phyloP scores from a whole-genome alignment of 2,329 filamentous ascomycete species.

The Aspergillus pseudonomiae region DNA sequence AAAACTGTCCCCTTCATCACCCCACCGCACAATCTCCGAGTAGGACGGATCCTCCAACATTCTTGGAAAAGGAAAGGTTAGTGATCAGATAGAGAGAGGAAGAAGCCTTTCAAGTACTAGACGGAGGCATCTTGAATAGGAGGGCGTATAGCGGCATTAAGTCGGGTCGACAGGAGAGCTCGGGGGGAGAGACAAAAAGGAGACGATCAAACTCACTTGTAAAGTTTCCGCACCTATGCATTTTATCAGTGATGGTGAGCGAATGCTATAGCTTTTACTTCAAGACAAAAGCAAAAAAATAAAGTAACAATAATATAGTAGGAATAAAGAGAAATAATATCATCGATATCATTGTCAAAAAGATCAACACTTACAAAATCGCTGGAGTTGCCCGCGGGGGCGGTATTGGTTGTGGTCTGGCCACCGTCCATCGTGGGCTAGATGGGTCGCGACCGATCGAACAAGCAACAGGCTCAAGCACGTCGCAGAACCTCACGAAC shows the following conservation, averaged over 20 bases:
- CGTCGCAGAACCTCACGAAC: conserved; percentile 24
- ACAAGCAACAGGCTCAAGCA: conserved; percentile 31
- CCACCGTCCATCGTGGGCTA: conserved; percentile 50
- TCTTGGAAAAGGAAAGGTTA: conserved; percentile 50
- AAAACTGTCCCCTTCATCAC: conserved; percentile 91
- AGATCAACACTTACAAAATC: conserved; percentile 76
- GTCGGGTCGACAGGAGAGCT: background rate
- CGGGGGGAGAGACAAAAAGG: conserved; percentile 12
- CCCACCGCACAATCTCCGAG: conserved; percentile 91
- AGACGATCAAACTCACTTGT: conserved; percentile 70
- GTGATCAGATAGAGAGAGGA: background rate
- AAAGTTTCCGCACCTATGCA: conserved; percentile 87
- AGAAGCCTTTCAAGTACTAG: background rate
- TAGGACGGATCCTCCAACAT: conserved; percentile 97
- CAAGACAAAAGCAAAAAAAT: background rate
- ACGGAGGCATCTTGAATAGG: background rate
- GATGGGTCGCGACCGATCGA: conserved; percentile 45
- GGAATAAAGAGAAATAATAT: conserved; percentile 26
- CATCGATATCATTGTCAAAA: conserved; percentile 11
- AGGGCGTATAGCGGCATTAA: background rate
- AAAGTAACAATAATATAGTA: background rate
- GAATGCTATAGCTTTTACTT: background rate
- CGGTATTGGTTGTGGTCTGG: conserved; percentile 44
- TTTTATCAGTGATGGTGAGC: background rate
- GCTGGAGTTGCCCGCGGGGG: conserved; percentile 78